phyloP scores from a whole-genome alignment of 192 early-diverging fungal species.

The Rhizoclosmatium globosum region DNA sequence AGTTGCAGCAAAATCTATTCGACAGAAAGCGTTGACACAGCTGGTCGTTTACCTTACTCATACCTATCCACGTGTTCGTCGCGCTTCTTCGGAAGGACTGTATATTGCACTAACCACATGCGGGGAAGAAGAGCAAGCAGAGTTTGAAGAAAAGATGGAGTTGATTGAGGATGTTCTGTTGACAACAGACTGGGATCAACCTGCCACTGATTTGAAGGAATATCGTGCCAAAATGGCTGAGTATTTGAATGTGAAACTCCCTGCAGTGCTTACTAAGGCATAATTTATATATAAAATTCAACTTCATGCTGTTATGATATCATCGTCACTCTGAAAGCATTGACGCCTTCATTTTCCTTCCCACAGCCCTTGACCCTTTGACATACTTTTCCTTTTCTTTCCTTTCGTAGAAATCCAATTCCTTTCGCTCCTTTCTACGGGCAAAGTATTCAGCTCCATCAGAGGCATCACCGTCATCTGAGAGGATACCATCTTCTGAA shows the following conservation, averaged over 20 bases:
- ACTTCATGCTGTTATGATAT: background rate
- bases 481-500: background rate
- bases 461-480: constrained; percentile 30
- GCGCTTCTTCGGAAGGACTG: constrained; percentile 73
- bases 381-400: constrained; percentile 53
- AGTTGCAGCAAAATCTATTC: constrained; percentile 20
- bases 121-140: constrained; percentile 49
- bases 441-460: background rate
- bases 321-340: background rate
- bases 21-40: constrained; percentile 63
- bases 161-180: constrained; percentile 70
- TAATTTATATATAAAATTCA: background rate
- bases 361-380: constrained; percentile 44
- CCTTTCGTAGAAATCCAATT: constrained; percentile 39
- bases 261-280: background rate
- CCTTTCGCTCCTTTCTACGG: constrained; percentile 26
- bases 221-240: constrained; percentile 31
- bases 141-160: constrained; percentile 44
- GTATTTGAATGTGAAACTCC: constrained; percentile 24
- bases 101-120: constrained; percentile 69
- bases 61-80: constrained; percentile 80
- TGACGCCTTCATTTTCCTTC: constrained; percentile 48
- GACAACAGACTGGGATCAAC: constrained; percentile 70
- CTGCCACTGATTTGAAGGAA: constrained; percentile 54
- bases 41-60: constrained; percentile 74